A percentile compares a stretch with the other conserved stretches of the same genome.
Conservation (phyloP, 345 rosid genomes). For the Citrus sp. region DNA sequence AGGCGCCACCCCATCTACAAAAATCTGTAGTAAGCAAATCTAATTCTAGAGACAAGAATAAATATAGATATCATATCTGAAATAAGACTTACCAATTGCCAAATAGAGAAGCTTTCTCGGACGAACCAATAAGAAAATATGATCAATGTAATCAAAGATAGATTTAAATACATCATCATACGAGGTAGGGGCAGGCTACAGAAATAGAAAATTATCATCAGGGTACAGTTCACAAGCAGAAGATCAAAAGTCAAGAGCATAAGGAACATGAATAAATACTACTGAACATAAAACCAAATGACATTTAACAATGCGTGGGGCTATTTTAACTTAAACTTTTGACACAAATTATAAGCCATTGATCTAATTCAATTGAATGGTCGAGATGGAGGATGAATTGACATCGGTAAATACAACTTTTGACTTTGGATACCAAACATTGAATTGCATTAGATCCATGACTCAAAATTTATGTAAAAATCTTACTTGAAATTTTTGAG, state of each 20-base stretch:
- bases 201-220: slow-evolving; percentile 6
- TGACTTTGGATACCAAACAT: too few species aligned
- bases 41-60: neutral
- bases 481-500: too few species aligned
- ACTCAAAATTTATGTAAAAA: too few species aligned
- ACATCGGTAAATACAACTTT: too few species aligned
- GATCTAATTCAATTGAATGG: too few species aligned
- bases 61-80: slow-evolving; percentile 5
- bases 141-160: slow-evolving; percentile 89
- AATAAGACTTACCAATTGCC: slow-evolving; percentile 74
- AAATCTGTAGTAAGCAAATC: slow-evolving; percentile 13
- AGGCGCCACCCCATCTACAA: slow-evolving; percentile 96
- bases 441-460: too few species aligned
- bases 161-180: slow-evolving; percentile 87
- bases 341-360: too few species aligned
- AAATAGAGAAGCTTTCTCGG: slow-evolving; percentile 93
- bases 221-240: neutral
- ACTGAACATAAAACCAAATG: neutral
- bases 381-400: too few species aligned
- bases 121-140: slow-evolving; percentile 80
- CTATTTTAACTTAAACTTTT: too few species aligned
- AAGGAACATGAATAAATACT: neutral
- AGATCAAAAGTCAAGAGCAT: neutral
- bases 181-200: slow-evolving; percentile 91
- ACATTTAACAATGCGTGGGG: neutral